Conservation (phyloP, 768 basidiomycete species). For the Mycena olivaceomarginata region DNA sequence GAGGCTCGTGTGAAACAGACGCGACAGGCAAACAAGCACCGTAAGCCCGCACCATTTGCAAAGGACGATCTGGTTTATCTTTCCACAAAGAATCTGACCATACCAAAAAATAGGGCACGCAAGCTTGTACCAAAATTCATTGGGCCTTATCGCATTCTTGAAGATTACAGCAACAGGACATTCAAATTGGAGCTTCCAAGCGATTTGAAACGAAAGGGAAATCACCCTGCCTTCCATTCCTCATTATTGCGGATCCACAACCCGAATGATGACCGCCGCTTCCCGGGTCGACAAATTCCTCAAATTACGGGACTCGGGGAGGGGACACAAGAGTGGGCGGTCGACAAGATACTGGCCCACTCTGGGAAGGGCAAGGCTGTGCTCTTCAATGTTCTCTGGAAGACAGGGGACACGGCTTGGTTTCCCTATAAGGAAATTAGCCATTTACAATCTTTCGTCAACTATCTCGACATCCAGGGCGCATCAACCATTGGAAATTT, state of each 20-base stretch:
- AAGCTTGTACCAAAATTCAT: slow-evolving; percentile 59
- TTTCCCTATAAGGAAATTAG: too few relatives aligned
- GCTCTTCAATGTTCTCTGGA: too few relatives aligned
- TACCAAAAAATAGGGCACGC: slow-evolving; percentile 55
- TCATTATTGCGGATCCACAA: slow-evolving; percentile 46
- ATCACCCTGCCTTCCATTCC: slow-evolving; percentile 55
- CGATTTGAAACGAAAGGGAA: slow-evolving; percentile 46
- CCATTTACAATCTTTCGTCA: too few relatives aligned
- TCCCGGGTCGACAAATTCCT: too few relatives aligned
- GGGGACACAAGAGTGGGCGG: slow-evolving; percentile 47
- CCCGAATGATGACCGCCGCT: too few relatives aligned
- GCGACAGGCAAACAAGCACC: slow-evolving; percentile 46
- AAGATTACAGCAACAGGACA: slow-evolving; percentile 30
- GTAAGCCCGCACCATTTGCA: slow-evolving; percentile 37
- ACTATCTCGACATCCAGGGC: too few relatives aligned
- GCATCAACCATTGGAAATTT: too few relatives aligned
- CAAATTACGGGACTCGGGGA: neutral
- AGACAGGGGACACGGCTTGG: too few relatives aligned
- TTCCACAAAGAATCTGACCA: neutral
- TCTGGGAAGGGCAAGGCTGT: too few relatives aligned
- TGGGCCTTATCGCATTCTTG: slow-evolving; percentile 44
- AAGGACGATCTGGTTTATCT: neutral
- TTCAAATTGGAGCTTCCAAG: slow-evolving; percentile 54
- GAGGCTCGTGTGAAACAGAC: slow-evolving; percentile 54
- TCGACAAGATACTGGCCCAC: slow-evolving; percentile 46